These are phyloP conservation scores for Escovopsis sp. DNA, from an alignment of 2,329 filamentous ascomycete species.

Conservation along the genomic window DNA sequence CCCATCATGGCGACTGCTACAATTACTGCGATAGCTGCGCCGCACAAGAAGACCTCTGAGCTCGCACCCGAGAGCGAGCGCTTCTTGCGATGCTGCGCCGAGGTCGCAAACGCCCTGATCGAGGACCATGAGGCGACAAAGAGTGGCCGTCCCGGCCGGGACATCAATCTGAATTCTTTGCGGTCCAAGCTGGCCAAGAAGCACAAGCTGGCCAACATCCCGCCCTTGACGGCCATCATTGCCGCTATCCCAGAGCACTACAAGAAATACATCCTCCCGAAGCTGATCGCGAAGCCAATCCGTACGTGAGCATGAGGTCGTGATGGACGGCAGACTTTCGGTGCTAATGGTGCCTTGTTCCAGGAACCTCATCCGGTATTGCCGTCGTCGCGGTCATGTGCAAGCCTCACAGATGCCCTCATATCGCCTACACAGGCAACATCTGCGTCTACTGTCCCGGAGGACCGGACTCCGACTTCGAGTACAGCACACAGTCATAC, in stretches of 20 bases:
- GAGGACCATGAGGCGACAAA: conserved; percentile 79
- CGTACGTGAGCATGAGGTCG: conserved; percentile 31
- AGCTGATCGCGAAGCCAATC: conserved; percentile 93
- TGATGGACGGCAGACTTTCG: neutral
- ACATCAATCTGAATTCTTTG: conserved; percentile 85
- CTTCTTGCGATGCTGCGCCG: conserved; percentile 85
- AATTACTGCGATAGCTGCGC: conserved; percentile 52
- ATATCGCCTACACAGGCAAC: conserved; percentile 96
- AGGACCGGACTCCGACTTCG: conserved; percentile 94
- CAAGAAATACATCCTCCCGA: conserved; percentile 96
- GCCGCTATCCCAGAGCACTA: conserved; percentile 98
- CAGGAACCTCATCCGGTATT: conserved; percentile 87
- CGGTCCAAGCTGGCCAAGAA: conserved; percentile 84
- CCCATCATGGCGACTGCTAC: conserved; percentile 43
- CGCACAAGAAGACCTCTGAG: conserved; percentile 56
- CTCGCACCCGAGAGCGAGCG: conserved; percentile 87
- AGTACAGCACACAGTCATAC: conserved; percentile 98
- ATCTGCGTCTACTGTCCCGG: conserved; percentile 98
- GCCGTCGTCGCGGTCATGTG: conserved; percentile 99
- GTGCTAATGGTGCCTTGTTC: neutral
- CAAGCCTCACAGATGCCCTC: conserved; percentile 93
- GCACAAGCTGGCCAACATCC: conserved; percentile 74
- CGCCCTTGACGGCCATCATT: conserved; percentile 91
- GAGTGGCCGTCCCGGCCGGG: conserved; percentile 60
- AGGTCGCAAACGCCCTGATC: conserved; percentile 86